Percentiles rank a stretch among this genome's conserved stretches.
Conservation (phyloP, 257 asterid species). For the Leonotis leonurus region DNA sequence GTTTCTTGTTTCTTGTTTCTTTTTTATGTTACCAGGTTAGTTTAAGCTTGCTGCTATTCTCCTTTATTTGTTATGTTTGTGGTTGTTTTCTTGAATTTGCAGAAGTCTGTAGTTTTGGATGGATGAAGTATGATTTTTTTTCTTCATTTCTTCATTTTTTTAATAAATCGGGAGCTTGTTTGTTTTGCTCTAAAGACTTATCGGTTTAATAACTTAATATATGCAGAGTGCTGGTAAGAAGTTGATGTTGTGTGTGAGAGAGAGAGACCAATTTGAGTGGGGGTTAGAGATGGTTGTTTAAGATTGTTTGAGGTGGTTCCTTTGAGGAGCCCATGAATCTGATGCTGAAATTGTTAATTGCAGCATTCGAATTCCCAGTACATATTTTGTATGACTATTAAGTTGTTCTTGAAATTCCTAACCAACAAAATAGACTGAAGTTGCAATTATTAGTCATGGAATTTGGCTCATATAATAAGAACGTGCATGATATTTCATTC, state of each 20-base stretch:
- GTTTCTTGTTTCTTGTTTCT: neutral
- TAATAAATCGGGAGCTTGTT: no score
- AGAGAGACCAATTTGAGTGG: no score
- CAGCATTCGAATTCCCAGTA: neutral
- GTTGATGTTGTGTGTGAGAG: neutral
- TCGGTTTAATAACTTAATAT: no score
- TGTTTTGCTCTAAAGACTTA: neutral
- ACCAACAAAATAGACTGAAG: neutral
- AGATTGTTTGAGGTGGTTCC: no score
- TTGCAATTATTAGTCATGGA: conserved; percentile 23
- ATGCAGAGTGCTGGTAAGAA: no score
- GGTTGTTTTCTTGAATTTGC: neutral
- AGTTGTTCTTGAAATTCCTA: neutral
- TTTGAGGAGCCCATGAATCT: neutral
- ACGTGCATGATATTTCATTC: conserved; percentile 9
- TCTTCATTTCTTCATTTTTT: no score
- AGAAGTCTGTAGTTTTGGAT: neutral
- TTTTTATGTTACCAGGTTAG: no score
- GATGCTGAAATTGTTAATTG: neutral
- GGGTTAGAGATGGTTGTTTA: no score
- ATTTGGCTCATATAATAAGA: conserved; percentile 13
- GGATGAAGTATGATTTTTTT: neutral
- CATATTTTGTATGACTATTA: no score
- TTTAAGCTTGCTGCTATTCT: no score
- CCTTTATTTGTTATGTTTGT: neutral